Conservation (phyloP, 108 stramenopile genomes). For the Nannochloropsis oceanica region DNA sequence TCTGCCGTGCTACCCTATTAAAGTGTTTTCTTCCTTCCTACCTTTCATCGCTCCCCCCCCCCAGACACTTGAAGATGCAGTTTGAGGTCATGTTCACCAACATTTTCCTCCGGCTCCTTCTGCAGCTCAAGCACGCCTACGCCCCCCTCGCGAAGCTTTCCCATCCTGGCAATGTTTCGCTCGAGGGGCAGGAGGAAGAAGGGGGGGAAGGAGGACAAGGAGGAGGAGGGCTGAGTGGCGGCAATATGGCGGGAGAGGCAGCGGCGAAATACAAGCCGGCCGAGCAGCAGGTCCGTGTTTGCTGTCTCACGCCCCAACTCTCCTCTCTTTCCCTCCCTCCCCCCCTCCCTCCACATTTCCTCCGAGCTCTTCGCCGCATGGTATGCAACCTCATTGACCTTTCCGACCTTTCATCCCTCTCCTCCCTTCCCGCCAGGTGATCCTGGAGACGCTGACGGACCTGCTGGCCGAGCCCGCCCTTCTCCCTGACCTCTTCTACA, state of each 20-base stretch:
- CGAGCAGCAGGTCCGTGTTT: not conserved
- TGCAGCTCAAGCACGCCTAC: slow-evolving; percentile 1
- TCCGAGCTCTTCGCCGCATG: not conserved
- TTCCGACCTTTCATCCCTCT: not conserved
- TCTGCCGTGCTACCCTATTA: not conserved
- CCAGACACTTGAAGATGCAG: not conserved
- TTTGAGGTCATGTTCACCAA: slow-evolving; percentile 2
- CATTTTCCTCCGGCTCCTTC: slow-evolving; percentile 1
- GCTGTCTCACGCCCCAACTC: not conserved
- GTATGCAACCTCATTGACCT: not conserved
- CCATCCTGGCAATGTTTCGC: not conserved
- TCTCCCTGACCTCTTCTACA: slow-evolving; percentile 15
- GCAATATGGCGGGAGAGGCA: not conserved
- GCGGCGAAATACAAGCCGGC: not conserved
- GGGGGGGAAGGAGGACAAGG: not conserved
- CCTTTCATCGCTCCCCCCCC: not conserved
- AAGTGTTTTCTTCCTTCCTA: not conserved
- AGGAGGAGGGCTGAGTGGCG: not conserved
- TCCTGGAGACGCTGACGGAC: slow-evolving; percentile 27
- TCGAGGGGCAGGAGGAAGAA: not conserved
- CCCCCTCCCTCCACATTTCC: not conserved
- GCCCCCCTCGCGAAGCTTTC: not conserved
- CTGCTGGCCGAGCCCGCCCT: slow-evolving; percentile 22
- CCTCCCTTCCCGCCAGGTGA: slow-evolving; percentile 1
- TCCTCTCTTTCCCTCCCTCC: not conserved